Evolutionary conservation across 176 grass and related monocot species (phyloP), one percentile per base, ranked within the genome.

Genomic region (Aegilops speltoides): DNA sequence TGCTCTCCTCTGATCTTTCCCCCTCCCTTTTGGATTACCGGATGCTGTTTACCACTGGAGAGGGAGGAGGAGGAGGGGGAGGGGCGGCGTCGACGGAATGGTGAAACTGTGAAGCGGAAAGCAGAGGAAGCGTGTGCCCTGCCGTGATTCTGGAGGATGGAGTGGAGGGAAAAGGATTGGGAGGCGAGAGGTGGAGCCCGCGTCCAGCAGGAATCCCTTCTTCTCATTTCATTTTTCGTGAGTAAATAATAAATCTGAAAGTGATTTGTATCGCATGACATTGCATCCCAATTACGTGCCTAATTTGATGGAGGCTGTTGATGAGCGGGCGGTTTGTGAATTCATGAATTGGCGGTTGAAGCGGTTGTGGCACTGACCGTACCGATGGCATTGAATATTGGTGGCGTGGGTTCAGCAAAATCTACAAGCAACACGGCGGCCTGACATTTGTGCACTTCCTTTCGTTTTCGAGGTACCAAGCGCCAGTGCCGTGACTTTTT

Each of bases 21-120:
- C 85, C 81, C 45, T 80, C 16, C 24, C 34, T 6, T 68, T 76
- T 76, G 75, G 84, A 38, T 82, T 62, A 82, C 50, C 19, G 8
- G 22, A 5, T 13, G 8, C 0, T 52, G 84, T 87, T 90, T 79
- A 87, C 75, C 14, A 33, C 17, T 24, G 38, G 70, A 3, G 2
- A 45, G 24, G 13, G 24, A 17, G 20, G 40, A 41, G 43, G 43
- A 3, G 2, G 43, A 45, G 12, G 66, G 41, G 12, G 43, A 46
- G 43, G 12, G 12, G 67, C 22, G 41, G 37, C 8, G 36, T 14
- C 14, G 62, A 67, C 15, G 48, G 48, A 13, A 19, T 66, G 85
- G 79, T 68, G 85, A 71, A 86, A 83, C 33, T 10, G 46, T 22
- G 57, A 83, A 34, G 83, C 8, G 66, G 85, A 85, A 79, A 80